Percentiles rank a stretch among this genome's conserved stretches.
Evolutionary conservation across 1,139 yeast species (phyloP).

Genomic region (Suhomyces terraborum): DNA sequence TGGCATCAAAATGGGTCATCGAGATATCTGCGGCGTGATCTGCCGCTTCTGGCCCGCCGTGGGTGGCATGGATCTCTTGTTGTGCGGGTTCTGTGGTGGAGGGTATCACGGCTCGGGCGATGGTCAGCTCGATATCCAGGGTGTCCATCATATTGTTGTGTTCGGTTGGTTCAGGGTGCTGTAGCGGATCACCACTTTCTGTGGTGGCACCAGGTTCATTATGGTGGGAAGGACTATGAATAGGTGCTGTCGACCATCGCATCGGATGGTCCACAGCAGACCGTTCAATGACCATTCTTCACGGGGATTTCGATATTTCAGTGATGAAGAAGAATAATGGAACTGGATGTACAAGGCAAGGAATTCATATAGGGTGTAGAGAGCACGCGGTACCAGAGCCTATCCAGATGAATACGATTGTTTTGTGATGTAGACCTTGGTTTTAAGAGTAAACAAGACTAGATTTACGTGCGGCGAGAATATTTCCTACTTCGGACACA

Average conservation of each 20-base stretch:
- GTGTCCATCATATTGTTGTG: slow-evolving; percentile 10
- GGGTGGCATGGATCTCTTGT: no score
- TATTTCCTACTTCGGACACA: background rate
- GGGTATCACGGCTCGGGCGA: slow-evolving; percentile 5
- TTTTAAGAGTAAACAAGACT: background rate
- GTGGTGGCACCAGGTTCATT: background rate
- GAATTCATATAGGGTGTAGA: background rate
- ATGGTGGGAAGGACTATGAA: no score
- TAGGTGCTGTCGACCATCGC: no score
- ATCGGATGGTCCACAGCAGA: background rate
- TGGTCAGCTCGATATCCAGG: slow-evolving; percentile 16
- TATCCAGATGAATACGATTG: background rate
- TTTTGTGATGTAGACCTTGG: background rate
- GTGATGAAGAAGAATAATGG: background rate
- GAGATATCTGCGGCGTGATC: slow-evolving; percentile 1
- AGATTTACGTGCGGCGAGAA: slow-evolving; percentile 2
- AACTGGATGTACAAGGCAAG: background rate
- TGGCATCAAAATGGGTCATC: slow-evolving; percentile 7
- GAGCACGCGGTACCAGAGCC: background rate
- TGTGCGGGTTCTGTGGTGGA: no score
- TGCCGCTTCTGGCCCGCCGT: background rate
- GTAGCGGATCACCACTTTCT: no score
- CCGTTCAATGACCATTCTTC: background rate
- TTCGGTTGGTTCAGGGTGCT: background rate
- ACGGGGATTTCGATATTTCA: background rate